Evolutionary conservation across 169 alveolate genomes (phyloP).

Genomic region (Plasmodium knowlesi): DNA sequence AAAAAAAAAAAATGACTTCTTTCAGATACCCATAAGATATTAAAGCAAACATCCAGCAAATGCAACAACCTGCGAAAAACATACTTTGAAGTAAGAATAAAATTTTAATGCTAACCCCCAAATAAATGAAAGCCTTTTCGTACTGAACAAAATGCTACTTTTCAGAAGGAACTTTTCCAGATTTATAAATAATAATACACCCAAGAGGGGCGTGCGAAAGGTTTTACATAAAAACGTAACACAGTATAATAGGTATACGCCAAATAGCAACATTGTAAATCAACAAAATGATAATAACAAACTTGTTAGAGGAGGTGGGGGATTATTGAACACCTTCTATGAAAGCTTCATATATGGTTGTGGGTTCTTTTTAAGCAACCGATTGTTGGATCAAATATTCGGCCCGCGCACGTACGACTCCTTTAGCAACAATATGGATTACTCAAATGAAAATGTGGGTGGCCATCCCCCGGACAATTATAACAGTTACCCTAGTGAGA

Average conservation of each 20-base stretch:
- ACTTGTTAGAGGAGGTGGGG: conserved; percentile 37
- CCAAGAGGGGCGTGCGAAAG: conserved; percentile 54
- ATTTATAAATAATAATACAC: conserved; percentile 67
- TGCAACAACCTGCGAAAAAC: neutral
- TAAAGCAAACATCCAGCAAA: neutral
- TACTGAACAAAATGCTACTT: conserved; percentile 39
- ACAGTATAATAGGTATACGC: conserved; percentile 23
- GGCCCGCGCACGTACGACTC: conserved; percentile 66
- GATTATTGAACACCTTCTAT: conserved; percentile 46
- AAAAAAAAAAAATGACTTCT: neutral
- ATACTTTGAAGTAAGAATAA: neutral
- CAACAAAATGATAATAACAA: conserved; percentile 48
- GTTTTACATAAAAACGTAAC: conserved; percentile 66
- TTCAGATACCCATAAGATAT: neutral
- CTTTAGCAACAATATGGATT: conserved; percentile 25
- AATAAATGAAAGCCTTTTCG: neutral
- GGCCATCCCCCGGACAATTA: conserved; percentile 1
- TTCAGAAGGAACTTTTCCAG: conserved; percentile 65
- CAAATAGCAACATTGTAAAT: conserved; percentile 25
- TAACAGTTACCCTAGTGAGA: conserved; percentile 45
- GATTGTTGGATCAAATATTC: conserved; percentile 72
- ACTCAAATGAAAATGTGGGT: conserved; percentile 14
- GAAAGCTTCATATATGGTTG: conserved; percentile 74
- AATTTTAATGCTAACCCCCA: neutral
- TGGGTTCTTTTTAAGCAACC: conserved; percentile 71